Conservation (phyloP, 768 basidiomycete genomes). For the Leccinellum rugosiceps region DNA sequence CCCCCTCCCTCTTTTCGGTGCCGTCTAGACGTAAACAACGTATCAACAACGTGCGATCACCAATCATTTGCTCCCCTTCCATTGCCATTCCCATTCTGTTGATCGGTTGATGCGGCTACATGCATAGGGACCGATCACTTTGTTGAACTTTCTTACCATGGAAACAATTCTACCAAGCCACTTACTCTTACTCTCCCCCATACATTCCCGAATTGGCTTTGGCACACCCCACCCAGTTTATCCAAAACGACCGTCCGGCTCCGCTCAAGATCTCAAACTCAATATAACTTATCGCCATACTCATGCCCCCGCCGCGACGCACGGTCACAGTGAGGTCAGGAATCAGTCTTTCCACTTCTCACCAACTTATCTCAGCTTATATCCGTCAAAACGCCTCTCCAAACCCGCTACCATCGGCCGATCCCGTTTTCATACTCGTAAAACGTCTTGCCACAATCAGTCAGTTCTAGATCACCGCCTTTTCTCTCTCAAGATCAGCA, state of each 20-base stretch:
- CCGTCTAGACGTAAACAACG: conserved; percentile 29
- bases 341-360: neutral
- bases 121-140: conserved; percentile 15
- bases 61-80: conserved; percentile 17
- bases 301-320: conserved; percentile 1
- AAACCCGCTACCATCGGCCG: conserved; percentile 15
- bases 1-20: conserved; percentile 31
- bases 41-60: conserved; percentile 29
- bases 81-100: conserved; percentile 23
- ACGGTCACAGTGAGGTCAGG: conserved; percentile 16
- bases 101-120: conserved; percentile 22
- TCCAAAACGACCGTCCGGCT: neutral
- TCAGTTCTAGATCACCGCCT: conserved; percentile 8
- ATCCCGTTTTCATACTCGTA: conserved; percentile 13
- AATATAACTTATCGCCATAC: neutral
- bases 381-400: conserved; percentile 20
- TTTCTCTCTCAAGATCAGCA: neutral
- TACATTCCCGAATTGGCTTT: neutral
- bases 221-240: neutral
- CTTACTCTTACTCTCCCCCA: neutral
- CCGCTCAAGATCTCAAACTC: conserved; percentile 8
- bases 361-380: conserved; percentile 13
- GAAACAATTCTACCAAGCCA: conserved; percentile 23
- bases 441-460: conserved; percentile 1
- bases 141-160: conserved; percentile 25